Percentiles rank a stretch among this genome's conserved stretches.
Conservation (phyloP, 345 rosid species). For the Carallia pectinifolia region DNA sequence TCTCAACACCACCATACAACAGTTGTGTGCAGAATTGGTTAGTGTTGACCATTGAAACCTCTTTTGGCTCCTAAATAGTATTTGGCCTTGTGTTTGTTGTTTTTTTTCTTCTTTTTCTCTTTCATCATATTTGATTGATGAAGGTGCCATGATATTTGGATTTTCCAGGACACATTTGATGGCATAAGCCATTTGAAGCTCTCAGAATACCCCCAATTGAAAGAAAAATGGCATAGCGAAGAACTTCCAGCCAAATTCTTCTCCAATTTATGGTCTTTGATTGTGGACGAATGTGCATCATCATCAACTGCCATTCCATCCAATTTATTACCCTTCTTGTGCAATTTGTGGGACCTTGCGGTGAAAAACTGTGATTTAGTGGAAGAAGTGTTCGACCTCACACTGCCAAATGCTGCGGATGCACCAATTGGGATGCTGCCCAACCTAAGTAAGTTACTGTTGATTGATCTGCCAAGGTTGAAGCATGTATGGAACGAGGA, state of each 20-base stretch:
- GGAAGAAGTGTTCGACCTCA: not conserved
- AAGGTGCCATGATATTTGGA: not conserved
- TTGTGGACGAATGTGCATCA: slow-evolving; percentile 1
- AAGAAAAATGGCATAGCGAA: not conserved
- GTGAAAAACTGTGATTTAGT: slow-evolving; percentile 8
- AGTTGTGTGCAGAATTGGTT: slow-evolving; percentile 7
- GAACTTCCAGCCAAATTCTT: not conserved
- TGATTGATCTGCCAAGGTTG: slow-evolving; percentile 7
- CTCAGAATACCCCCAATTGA: slow-evolving; percentile 2
- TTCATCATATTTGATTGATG: too few species aligned
- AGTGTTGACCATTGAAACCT: not conserved
- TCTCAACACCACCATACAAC: slow-evolving; percentile 14
- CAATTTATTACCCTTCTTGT: slow-evolving; percentile 3
- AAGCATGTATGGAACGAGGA: not conserved
- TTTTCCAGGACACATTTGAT: not conserved
- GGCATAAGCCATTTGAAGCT: slow-evolving; percentile 2
- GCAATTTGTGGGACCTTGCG: not conserved
- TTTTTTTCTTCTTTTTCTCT: too few species aligned
- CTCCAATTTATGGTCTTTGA: not conserved
- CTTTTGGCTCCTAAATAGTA: too few species aligned
- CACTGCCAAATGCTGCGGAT: too few species aligned
- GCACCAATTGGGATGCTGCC: not conserved
- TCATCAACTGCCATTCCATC: not conserved
- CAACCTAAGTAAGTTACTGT: not conserved
- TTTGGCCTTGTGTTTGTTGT: too few species aligned